Evolutionary conservation across 352 stramenopile genomes (phyloP).

Genomic region (Phytopythium kandeliae): DNA sequence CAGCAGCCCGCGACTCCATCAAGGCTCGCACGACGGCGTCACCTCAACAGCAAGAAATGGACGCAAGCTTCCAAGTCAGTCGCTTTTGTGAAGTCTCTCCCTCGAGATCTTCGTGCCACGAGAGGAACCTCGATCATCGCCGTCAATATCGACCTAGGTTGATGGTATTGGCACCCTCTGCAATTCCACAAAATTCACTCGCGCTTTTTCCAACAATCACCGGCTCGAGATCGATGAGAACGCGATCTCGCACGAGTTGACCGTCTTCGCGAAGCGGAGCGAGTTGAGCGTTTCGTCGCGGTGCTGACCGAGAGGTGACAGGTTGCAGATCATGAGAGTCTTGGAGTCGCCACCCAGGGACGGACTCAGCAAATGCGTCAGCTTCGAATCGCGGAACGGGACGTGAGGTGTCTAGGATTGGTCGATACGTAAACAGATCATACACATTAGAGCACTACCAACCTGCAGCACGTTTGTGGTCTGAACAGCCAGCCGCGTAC

Average conservation of each 20-base stretch:
- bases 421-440: too few relatives aligned
- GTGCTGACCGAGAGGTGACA: slow-evolving; percentile 70
- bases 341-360: slow-evolving; percentile 85
- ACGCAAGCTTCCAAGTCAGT: too few relatives aligned
- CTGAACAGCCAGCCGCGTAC: slow-evolving; percentile 26
- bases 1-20: too few relatives aligned
- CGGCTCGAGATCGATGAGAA: slow-evolving; percentile 48
- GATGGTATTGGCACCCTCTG: background rate
- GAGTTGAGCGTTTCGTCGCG: slow-evolving; percentile 85
- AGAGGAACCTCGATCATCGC: background rate
- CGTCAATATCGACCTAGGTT: background rate
- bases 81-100: background rate
- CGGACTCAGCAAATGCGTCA: slow-evolving; percentile 83
- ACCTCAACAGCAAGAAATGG: too few relatives aligned
- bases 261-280: slow-evolving; percentile 83
- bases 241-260: slow-evolving; percentile 85
- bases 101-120: too few relatives aligned
- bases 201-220: slow-evolving; percentile 1
- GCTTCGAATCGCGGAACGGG: slow-evolving; percentile 87
- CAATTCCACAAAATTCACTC: background rate
- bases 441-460: too few relatives aligned
- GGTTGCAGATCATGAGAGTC: slow-evolving; percentile 89
- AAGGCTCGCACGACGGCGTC: too few relatives aligned
- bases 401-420: too few relatives aligned
- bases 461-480: too few relatives aligned